Percentiles rank a stretch among this genome's conserved stretches.
Evolutionary conservation across 2,329 filamentous ascomycete genomes (phyloP).

Genomic region (Claviceps maximensis): DNA sequence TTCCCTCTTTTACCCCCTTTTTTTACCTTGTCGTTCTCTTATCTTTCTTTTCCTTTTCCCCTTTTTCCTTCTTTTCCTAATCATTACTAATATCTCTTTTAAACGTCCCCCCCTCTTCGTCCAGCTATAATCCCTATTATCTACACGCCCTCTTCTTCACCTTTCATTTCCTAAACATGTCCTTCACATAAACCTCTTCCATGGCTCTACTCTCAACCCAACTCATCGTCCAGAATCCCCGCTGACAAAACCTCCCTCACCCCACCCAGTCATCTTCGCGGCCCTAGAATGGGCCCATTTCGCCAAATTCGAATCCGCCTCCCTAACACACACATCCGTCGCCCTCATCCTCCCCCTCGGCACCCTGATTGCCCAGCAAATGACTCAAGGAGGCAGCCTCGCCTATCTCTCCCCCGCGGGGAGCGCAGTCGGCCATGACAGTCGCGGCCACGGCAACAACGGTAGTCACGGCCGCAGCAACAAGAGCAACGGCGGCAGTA

Average conservation of each 20-base stretch:
- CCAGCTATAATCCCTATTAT: too few relatives aligned
- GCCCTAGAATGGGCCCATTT: slow-evolving; percentile 30
- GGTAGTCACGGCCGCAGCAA: neutral
- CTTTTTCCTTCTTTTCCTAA: too few relatives aligned
- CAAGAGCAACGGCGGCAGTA: neutral
- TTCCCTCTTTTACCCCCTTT: too few relatives aligned
- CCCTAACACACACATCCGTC: slow-evolving; percentile 35
- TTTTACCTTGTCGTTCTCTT: too few relatives aligned
- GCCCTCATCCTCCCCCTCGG: slow-evolving; percentile 39
- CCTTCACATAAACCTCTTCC: neutral
- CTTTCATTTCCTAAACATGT: too few relatives aligned
- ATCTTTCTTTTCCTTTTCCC: too few relatives aligned
- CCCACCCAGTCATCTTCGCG: slow-evolving; percentile 34
- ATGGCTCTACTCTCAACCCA: neutral
- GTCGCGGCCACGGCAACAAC: neutral
- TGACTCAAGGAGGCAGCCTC: slow-evolving; percentile 17
- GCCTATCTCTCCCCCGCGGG: slow-evolving; percentile 6
- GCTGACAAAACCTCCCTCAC: neutral
- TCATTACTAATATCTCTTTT: too few relatives aligned
- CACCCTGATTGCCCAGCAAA: slow-evolving; percentile 36
- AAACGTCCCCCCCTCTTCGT: too few relatives aligned
- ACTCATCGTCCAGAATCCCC: neutral
- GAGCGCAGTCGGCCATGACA: neutral
- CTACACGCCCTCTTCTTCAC: too few relatives aligned
- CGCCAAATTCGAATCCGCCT: slow-evolving; percentile 34